Conservation (phyloP, 1,139 yeast genomes). For the Magnusiomyces paraingens region DNA sequence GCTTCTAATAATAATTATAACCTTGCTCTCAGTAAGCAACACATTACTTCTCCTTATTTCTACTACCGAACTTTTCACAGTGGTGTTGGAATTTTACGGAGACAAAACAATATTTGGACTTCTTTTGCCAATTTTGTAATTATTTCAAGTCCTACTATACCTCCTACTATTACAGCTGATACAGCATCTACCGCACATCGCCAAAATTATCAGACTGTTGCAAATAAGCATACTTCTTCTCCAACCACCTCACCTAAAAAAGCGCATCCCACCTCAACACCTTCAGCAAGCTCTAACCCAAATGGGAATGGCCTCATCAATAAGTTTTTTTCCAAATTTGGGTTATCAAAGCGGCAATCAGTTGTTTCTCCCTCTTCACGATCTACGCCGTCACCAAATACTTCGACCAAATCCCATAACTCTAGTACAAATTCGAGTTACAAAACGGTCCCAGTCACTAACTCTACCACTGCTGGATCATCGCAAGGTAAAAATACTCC, state of each 20-base stretch:
- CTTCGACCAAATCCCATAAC: neutral
- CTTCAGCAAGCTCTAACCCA: too few species aligned
- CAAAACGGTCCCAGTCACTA: neutral
- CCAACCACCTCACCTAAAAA: too few species aligned
- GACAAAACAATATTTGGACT: constrained; percentile 10
- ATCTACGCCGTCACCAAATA: neutral
- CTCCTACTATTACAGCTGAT: neutral
- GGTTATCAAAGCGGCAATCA: neutral
- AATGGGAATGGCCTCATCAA: neutral
- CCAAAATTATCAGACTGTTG: too few species aligned
- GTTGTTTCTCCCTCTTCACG: neutral
- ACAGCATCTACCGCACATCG: too few species aligned
- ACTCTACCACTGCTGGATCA: neutral
- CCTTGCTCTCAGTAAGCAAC: neutral
- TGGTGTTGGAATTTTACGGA: constrained; percentile 10
- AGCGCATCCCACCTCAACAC: too few species aligned
- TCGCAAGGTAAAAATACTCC: neutral
- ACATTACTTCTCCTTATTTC: constrained; percentile 10
- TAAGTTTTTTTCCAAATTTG: neutral
- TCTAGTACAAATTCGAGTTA: neutral
- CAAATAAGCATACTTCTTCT: too few species aligned
- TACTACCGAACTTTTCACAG: constrained; percentile 10
- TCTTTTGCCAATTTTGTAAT: neutral
- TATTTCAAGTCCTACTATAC: neutral
- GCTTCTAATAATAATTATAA: neutral